Conservation (phyloP, 78 protist species). For the Dictyostelium capitatum region DNA sequence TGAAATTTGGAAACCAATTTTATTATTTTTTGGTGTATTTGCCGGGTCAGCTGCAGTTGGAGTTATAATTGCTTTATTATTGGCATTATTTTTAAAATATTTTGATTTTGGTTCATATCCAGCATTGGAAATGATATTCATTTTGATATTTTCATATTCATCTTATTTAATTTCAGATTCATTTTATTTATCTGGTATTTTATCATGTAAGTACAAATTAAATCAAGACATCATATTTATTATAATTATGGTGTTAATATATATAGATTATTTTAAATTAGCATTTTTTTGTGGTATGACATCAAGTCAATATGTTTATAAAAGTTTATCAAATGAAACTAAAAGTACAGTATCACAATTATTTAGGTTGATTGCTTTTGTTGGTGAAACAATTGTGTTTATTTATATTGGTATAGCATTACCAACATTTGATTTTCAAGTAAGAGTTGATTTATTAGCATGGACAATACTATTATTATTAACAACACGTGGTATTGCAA, state of each 20-base stretch:
- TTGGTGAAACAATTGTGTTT: constrained; percentile 49
- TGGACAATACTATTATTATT: constrained; percentile 30
- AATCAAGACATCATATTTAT: too few relatives aligned
- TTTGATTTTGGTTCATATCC: constrained; percentile 18
- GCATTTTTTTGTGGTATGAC: constrained; percentile 65
- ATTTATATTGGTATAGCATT: constrained; percentile 51
- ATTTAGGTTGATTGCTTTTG: constrained; percentile 17
- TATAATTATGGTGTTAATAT: background rate
- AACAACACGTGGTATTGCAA: constrained; percentile 18
- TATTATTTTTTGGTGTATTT: constrained; percentile 16
- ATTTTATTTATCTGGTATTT: constrained; percentile 43
- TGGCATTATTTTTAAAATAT: constrained; percentile 26
- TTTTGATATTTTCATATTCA: constrained; percentile 2
- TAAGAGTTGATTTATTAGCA: background rate
- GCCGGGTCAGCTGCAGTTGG: constrained; percentile 23
- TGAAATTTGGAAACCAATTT: constrained; percentile 57
- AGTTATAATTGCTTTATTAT: background rate
- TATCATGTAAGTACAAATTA: constrained; percentile 11
- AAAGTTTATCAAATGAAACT: constrained; percentile 28
- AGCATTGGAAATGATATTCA: constrained; percentile 26
- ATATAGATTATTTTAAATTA: too few relatives aligned
- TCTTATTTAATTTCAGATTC: constrained; percentile 43
- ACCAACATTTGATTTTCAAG: constrained; percentile 16
- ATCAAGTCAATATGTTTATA: constrained; percentile 13
- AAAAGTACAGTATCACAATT: constrained; percentile 21